Evolutionary conservation across 1,284 basidiomycete genomes (phyloP).

Genomic region (Malassezia psittaci): DNA sequence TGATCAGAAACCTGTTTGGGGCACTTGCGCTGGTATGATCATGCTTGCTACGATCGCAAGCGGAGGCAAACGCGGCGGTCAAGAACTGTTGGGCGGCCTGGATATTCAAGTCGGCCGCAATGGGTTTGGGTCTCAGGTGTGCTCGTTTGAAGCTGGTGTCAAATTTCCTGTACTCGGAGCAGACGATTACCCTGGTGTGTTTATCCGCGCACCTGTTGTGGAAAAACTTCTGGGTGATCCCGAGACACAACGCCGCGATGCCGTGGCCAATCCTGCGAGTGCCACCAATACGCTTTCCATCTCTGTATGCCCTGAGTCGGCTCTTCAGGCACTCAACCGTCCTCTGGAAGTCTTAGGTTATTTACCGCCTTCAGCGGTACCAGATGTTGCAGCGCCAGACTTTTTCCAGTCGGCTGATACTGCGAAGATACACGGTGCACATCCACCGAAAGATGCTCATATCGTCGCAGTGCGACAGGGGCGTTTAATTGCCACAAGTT

Average conservation of each 20-base stretch:
- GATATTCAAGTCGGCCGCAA: constrained; percentile 74
- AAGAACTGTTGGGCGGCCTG: constrained; percentile 74
- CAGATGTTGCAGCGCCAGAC: constrained; percentile 23
- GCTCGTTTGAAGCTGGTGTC: constrained; percentile 77
- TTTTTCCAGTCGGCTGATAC: not conserved
- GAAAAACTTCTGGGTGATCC: constrained; percentile 26
- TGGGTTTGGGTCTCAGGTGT: constrained; percentile 59
- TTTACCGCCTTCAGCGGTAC: constrained; percentile 52
- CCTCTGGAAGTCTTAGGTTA: constrained; percentile 59
- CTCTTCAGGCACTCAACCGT: constrained; percentile 15
- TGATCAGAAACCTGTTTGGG: constrained; percentile 67
- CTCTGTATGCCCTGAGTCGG: not conserved
- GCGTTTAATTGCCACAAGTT: constrained; percentile 72
- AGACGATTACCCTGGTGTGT: constrained; percentile 70
- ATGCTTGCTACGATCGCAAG: constrained; percentile 56
- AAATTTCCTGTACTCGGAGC: constrained; percentile 59
- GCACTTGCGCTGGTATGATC: constrained; percentile 94
- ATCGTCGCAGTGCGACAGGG: constrained; percentile 82
- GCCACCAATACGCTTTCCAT: constrained; percentile 10
- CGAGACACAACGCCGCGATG: constrained; percentile 1
- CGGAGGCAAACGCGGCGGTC: constrained; percentile 74
- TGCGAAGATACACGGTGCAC: not conserved
- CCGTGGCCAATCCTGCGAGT: constrained; percentile 9
- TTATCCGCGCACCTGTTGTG: constrained; percentile 81
- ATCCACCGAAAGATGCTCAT: constrained; percentile 48